Base-by-base conservation (phyloP, 352 stramenopile species). In the Globisporangium ultimum region DNA sequence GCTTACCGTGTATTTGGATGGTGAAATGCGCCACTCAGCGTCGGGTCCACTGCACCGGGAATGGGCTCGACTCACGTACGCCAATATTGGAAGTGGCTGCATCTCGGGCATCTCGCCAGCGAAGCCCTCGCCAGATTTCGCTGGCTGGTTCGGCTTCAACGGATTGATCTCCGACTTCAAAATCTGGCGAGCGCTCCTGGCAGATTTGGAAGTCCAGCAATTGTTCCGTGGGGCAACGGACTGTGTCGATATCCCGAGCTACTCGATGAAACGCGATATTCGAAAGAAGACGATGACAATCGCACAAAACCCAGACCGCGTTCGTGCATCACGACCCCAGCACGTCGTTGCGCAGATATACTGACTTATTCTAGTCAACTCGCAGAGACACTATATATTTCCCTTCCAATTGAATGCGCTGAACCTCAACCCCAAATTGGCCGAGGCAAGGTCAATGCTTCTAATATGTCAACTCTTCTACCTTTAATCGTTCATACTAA, bases 111-210 rank as follows among this genome's bases (percentile, higher is more conserved):
- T 80, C 6, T 61, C 64, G 1, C 65, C 68, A 17, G 74, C 74
- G 2, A 87, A 87, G 53, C 80, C 80, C 5, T 66, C 78, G 42
- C 63, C 81, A 0, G 74, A 86, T 15, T 89, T 87, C 48, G 69
- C 73, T 3, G 78, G 78, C 41, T 91, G 81, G 81, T 89, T 87
- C 51, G 79, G 75, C 42, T 91, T 89, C 41, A 87, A 78, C 45
- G 79, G 81, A 6, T 64, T 91, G 10, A 66, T 91, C 8, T 67
- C 81, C 55, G 81, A 91, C 34, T 60, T 81, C 32, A 63, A 68
- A 2, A 62, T 87, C 46, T 91, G 81, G 81, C 68, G 72, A 43
- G 63, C 68, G 48, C 69, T 74, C 49, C 61, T 91, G 38, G 64
- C 60, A 17, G 75, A 81, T 8, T 22, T 75, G 17, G 71, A 87